Conservation (phyloP, 2,329 filamentous ascomycete genomes). For the Escovopsis sp. region DNA sequence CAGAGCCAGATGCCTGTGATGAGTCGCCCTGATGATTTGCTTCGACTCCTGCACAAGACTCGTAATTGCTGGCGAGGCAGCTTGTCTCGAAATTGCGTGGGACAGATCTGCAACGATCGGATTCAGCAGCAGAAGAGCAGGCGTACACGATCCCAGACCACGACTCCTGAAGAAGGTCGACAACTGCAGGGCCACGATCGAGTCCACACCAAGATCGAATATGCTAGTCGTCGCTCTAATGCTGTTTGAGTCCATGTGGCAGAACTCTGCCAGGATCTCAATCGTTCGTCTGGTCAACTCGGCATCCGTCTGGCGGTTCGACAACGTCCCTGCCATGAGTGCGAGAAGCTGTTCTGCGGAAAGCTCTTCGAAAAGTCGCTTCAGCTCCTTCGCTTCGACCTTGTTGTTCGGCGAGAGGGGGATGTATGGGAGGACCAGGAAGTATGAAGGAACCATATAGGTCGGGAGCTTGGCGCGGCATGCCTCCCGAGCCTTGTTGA, state of each 20-base stretch:
- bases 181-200: slow-evolving; percentile 66
- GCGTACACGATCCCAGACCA: slow-evolving; percentile 46
- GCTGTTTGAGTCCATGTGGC: slow-evolving; percentile 25
- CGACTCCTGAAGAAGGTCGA: slow-evolving; percentile 46
- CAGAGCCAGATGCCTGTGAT: slow-evolving; percentile 41
- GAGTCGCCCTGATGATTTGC: slow-evolving; percentile 49
- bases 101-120: slow-evolving; percentile 35
- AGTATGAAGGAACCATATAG: slow-evolving; percentile 87
- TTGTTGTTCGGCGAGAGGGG: slow-evolving; percentile 86
- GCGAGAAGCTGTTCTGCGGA: slow-evolving; percentile 46
- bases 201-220: slow-evolving; percentile 79
- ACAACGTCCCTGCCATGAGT: slow-evolving; percentile 24
- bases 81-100: slow-evolving; percentile 15
- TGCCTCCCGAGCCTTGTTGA: slow-evolving; percentile 37
- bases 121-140: slow-evolving; percentile 54
- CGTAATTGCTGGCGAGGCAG: not conserved
- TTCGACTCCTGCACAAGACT: slow-evolving; percentile 30
- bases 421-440: slow-evolving; percentile 55
- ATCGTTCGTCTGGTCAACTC: slow-evolving; percentile 34
- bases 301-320: slow-evolving; percentile 7
- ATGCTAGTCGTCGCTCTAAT: slow-evolving; percentile 49
- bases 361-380: slow-evolving; percentile 47
- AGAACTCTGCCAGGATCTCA: slow-evolving; percentile 37
- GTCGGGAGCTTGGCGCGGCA: slow-evolving; percentile 57
- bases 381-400: slow-evolving; percentile 58